Conservation (phyloP, 306 rosid genomes). For the Pterocarpus macrocarpus region DNA sequence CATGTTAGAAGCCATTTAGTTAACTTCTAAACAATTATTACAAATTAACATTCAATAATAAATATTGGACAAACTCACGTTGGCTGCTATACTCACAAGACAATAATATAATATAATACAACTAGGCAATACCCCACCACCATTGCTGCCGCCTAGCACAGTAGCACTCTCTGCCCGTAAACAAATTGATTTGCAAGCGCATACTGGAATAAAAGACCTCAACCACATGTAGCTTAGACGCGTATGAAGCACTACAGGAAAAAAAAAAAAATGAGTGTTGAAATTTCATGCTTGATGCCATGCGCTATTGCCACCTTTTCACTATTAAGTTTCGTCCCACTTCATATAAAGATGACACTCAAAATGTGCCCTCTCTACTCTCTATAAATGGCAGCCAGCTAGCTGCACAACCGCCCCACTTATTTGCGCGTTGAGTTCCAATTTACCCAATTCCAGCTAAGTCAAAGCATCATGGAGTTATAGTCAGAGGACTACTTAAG, state of each 20-base stretch:
- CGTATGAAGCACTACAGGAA: constrained; percentile 43
- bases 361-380: not conserved
- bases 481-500: not conserved
- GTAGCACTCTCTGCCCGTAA: no score
- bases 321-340: constrained; percentile 26
- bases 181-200: not conserved
- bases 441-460: constrained; percentile 9
- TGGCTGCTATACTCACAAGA: no score
- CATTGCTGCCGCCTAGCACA: not conserved
- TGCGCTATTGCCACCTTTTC: constrained; percentile 15
- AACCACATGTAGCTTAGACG: constrained; percentile 46
- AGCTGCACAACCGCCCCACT: constrained; percentile 48
- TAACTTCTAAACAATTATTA: no score
- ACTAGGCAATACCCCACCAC: no score
- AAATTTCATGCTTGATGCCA: constrained; percentile 28
- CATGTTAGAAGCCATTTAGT: no score
- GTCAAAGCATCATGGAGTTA: constrained; percentile 13
- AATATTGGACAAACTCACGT: no score
- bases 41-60: no score
- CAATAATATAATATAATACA: no score
- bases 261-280: not conserved
- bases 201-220: constrained; percentile 9
- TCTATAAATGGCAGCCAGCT: constrained; percentile 55
- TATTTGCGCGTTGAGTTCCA: constrained; percentile 26
- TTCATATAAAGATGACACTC: constrained; percentile 35